These are phyloP conservation scores for Cyclospora cayetanensis DNA, from an alignment of 169 alveolate species.

Conservation along the genomic window DNA sequence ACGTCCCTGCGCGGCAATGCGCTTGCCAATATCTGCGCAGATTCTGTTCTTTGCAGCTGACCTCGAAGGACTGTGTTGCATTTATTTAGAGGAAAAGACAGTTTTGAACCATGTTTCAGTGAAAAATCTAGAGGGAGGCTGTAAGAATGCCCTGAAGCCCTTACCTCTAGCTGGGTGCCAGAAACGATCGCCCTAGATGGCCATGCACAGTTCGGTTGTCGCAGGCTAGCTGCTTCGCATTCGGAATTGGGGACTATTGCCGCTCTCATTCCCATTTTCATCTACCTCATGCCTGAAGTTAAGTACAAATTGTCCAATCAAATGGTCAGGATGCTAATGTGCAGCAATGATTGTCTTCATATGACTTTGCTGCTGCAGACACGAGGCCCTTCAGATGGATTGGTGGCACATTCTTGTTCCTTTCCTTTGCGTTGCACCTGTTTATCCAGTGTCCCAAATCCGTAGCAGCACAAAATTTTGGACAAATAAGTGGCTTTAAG, in stretches of 20 bases:
- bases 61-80: background rate
- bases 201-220: slow-evolving; percentile 29
- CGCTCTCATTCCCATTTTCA: background rate
- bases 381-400: background rate
- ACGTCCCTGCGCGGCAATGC: background rate
- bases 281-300: background rate
- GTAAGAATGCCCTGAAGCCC: background rate
- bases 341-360: background rate
- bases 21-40: background rate
- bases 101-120: background rate
- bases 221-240: slow-evolving; percentile 63
- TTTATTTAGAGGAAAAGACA: background rate
- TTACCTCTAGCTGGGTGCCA: background rate
- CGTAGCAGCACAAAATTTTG: no score
- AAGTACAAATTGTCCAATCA: no score
- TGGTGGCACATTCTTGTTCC: background rate
- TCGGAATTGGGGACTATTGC: background rate
- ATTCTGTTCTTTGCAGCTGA: background rate
- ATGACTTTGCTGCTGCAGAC: background rate
- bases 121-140: slow-evolving; percentile 32
- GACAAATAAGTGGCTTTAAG: no score
- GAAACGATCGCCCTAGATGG: background rate
- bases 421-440: no score
- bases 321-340: background rate
- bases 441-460: no score